phyloP scores from a whole-genome alignment of 2,329 filamentous ascomycete species.

The Botryosphaeria dothidea region DNA sequence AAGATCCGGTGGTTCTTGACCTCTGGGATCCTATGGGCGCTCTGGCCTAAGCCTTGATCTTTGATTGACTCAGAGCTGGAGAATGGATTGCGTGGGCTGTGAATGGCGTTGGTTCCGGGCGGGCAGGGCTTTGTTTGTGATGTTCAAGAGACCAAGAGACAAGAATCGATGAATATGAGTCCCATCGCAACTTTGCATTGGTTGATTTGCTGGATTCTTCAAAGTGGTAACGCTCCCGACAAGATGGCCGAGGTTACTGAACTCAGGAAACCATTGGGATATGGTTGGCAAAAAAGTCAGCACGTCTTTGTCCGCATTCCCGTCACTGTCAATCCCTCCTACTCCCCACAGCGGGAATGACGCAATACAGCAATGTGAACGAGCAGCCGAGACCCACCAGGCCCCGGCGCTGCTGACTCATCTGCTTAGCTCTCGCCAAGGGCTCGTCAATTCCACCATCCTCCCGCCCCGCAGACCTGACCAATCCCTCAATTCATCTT shows the following conservation, averaged over 20 bases:
- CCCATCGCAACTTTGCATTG: no score
- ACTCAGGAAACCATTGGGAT: no score
- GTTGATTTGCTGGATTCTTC: no score
- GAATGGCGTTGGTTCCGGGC: neutral
- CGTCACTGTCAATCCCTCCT: no score
- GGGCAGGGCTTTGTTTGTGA: neutral
- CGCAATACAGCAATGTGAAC: no score
- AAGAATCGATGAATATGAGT: neutral
- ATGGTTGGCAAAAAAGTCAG: no score
- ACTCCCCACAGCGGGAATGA: no score
- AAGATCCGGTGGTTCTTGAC: slow-evolving; percentile 63
- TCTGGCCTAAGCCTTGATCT: neutral
- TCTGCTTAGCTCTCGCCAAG: neutral
- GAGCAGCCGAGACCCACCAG: no score
- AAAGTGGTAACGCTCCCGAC: no score
- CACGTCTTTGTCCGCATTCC: no score
- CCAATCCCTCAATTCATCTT: neutral
- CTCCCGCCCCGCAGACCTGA: neutral
- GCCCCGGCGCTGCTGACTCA: neutral
- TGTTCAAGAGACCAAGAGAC: neutral
- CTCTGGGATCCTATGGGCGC: slow-evolving; percentile 76
- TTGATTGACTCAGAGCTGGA: no score
- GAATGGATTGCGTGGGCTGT: neutral
- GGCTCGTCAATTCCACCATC: neutral
- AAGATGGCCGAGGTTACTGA: no score